Percentiles rank a stretch among this genome's conserved stretches.
phyloP scores from a whole-genome alignment of 805 yeast genomes.

The Candida piceae region DNA sequence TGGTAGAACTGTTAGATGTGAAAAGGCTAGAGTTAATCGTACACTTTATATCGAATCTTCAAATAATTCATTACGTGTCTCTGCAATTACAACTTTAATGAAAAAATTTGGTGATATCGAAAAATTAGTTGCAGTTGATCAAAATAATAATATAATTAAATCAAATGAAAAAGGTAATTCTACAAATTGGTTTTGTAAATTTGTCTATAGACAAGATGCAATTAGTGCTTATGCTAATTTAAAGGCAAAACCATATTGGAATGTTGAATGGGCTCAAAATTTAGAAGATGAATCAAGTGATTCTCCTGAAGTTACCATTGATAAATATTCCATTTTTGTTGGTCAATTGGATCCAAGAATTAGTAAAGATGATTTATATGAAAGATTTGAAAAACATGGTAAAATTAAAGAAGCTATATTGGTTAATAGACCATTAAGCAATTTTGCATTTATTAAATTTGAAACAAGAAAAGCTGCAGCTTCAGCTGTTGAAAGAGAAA shows the following conservation, averaged over 20 bases:
- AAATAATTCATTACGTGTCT: slow-evolving; percentile 16
- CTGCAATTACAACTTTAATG: slow-evolving; percentile 36
- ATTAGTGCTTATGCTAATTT: slow-evolving; percentile 74
- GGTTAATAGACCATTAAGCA: slow-evolving; percentile 44
- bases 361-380: slow-evolving; percentile 48
- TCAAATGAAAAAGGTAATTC: slow-evolving; percentile 10
- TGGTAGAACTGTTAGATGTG: slow-evolving; percentile 80
- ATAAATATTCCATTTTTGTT: slow-evolving; percentile 68
- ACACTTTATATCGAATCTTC: slow-evolving; percentile 59
- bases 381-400: slow-evolving; percentile 67
- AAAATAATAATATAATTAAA: slow-evolving; percentile 27
- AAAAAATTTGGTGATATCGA: slow-evolving; percentile 72
- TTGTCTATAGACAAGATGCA: slow-evolving; percentile 81
- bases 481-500: slow-evolving; percentile 79
- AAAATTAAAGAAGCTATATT: slow-evolving; percentile 51
- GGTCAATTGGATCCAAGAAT: slow-evolving; percentile 62
- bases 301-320: slow-evolving; percentile 45
- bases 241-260: slow-evolving; percentile 48
- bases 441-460: slow-evolving; percentile 72
- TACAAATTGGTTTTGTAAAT: slow-evolving; percentile 64
- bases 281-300: slow-evolving; percentile 45
- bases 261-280: slow-evolving; percentile 84
- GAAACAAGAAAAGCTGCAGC: slow-evolving; percentile 71
- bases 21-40: slow-evolving; percentile 86
- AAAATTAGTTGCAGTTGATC: slow-evolving; percentile 43